Percentiles rank a stretch among this genome's conserved stretches.
Evolutionary conservation across 1,284 basidiomycete species (phyloP).

Genomic region (Cryptococcus depauperatus): DNA sequence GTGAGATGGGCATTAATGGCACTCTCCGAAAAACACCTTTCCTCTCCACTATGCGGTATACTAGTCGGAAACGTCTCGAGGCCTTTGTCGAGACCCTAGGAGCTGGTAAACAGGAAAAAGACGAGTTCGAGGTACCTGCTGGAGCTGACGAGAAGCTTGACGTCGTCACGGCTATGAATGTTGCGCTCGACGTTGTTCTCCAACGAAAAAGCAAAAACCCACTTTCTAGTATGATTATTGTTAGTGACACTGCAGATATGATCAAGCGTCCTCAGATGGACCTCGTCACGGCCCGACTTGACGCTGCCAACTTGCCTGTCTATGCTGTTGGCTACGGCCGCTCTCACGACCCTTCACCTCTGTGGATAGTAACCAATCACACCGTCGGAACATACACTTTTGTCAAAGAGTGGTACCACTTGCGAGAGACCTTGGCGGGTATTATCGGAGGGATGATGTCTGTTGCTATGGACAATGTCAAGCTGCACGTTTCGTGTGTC

Average conservation of each 20-base stretch:
- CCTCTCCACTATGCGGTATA: conserved; percentile 59
- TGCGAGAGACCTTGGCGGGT: conserved; percentile 78
- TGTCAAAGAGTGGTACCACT: conserved; percentile 90
- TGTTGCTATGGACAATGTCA: conserved; percentile 79
- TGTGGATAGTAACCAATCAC: conserved; percentile 98
- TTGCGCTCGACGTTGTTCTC: conserved; percentile 83
- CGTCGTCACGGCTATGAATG: conserved; percentile 91
- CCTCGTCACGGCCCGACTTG: conserved; percentile 85
- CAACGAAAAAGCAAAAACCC: conserved; percentile 88
- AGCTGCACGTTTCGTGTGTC: conserved; percentile 61
- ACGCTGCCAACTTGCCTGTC: conserved; percentile 83
- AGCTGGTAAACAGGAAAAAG: conserved; percentile 38
- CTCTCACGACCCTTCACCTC: conserved; percentile 90
- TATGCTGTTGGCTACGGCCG: conserved; percentile 95
- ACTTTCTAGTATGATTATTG: conserved; percentile 78
- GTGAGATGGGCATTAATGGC: conserved; percentile 67
- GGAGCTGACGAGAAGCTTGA: conserved; percentile 83
- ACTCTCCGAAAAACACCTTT: conserved; percentile 81
- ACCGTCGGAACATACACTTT: conserved; percentile 96
- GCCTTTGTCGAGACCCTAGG: conserved; percentile 68
- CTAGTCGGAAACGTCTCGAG: conserved; percentile 61
- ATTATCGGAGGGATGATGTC: conserved; percentile 91
- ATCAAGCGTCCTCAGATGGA: conserved; percentile 98
- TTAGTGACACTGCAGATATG: conserved; percentile 82
- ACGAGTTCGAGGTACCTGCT: conserved; percentile 60